These are phyloP conservation scores for Emergomyces pasteurianus DNA, from an alignment of 2,329 filamentous ascomycete genomes.

Conservation along the genomic window DNA sequence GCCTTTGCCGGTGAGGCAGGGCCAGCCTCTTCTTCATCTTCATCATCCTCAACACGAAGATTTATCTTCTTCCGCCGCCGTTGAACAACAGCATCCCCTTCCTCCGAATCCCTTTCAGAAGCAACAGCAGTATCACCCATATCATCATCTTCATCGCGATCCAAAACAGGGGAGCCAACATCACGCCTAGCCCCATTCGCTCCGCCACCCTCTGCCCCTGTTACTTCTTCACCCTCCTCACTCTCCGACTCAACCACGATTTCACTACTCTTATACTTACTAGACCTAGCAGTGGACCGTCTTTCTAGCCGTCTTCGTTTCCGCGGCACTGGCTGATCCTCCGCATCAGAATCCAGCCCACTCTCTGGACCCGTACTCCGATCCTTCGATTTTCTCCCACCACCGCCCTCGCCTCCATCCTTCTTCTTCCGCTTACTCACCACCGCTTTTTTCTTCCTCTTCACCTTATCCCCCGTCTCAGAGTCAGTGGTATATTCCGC, in stretches of 20 bases:
- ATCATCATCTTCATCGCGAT: constrained; percentile 17
- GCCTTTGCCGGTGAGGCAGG: constrained; percentile 7
- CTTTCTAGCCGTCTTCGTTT: constrained; percentile 51
- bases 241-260: constrained; percentile 68
- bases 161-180: neutral
- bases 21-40: constrained; percentile 28
- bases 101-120: constrained; percentile 36
- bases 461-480: constrained; percentile 70
- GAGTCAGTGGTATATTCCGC: constrained; percentile 72
- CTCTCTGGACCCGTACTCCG: constrained; percentile 23
- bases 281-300: constrained; percentile 31
- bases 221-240: constrained; percentile 31
- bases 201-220: constrained; percentile 12
- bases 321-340: constrained; percentile 31
- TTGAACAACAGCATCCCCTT: constrained; percentile 22
- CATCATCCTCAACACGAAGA: constrained; percentile 27
- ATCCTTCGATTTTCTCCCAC: constrained; percentile 16
- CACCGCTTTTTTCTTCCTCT: constrained; percentile 55
- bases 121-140: constrained; percentile 16
- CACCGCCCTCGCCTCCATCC: constrained; percentile 34
- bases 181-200: neutral
- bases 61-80: constrained; percentile 23
- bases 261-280: constrained; percentile 78
- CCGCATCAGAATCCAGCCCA: constrained; percentile 10
- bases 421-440: constrained; percentile 52